Evolutionary conservation across 345 rosid species (phyloP), one percentile per base, ranked within the genome.

Genomic region (Hibiscus tridactylites): DNA sequence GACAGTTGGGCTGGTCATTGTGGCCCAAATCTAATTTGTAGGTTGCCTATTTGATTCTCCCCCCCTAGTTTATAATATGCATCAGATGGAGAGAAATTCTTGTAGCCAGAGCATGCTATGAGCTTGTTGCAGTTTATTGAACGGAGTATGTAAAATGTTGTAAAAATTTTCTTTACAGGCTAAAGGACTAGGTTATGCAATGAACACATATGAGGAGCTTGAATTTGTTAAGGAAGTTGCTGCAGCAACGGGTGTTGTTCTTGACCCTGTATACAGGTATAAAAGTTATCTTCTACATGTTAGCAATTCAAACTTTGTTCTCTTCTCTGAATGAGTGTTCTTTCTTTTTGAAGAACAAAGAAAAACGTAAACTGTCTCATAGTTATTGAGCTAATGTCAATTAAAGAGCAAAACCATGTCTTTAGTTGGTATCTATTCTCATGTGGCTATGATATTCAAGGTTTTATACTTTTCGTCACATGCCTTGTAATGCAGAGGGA

Each of bases 181-280:
- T 69, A 91, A 91, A 84, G 93, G 96, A 76, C 70, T 84, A 59
- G 98, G 97, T 71, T 91, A 94, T 82, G 96, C 98, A 71, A 83
- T 90, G 65, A 94, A 77, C 79, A 84, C 95, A 1, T 46, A 87
- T 16, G 95, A 90, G 71, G 97, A 94, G 80, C 91, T 94, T 53
- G 79, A 85, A 72, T 94, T 85, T 81, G 89, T 91, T 4, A 90
- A 83, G 79, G 93, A 91, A 78, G 78, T 91, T 74, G 96, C 98
- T 53, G 50, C 79, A 50, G 84, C 91, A 42, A 91, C 96, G 2
- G 90, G 98, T 47, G 85, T 91, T 65, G 74, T 94, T 78, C 91
- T 91, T 53, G 96, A 91, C 72, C 97, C 96, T 53, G 98, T 94
- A 70, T 91, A 94, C 92, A 91, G 97, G 98, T 91, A 71, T 15